phyloP scores from a whole-genome alignment of 2,329 filamentous ascomycete genomes.

The Alternaria rosae region DNA sequence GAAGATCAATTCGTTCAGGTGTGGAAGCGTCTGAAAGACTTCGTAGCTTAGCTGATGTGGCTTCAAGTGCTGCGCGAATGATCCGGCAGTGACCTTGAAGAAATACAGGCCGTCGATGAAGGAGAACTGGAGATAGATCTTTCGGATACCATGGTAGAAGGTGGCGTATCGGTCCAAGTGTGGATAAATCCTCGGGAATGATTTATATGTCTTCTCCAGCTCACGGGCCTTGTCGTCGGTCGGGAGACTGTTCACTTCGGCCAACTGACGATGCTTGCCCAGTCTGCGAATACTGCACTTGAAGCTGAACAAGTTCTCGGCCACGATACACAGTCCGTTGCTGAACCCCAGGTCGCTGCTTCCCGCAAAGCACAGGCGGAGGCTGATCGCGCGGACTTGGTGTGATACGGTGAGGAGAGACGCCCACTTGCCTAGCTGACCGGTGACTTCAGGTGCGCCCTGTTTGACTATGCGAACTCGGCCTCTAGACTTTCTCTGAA shows the following conservation, averaged over 20 bases:
- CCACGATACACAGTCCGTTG: conserved; percentile 17
- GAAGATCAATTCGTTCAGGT: conserved; percentile 30
- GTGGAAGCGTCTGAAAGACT: conserved; percentile 30
- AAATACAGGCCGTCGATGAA: conserved; percentile 34
- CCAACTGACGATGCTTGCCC: conserved; percentile 22
- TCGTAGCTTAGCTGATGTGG: conserved; percentile 14
- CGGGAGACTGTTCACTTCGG: conserved; percentile 16
- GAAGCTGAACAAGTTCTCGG: background rate
- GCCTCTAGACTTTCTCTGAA: background rate
- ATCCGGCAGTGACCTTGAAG: conserved; percentile 31
- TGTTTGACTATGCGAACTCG: background rate
- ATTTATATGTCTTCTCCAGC: conserved; percentile 22
- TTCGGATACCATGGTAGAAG: conserved; percentile 34
- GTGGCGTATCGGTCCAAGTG: conserved; percentile 34
- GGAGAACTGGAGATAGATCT: conserved; percentile 27
- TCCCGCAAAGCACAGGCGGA: conserved; percentile 31
- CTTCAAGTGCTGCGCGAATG: conserved; percentile 15
- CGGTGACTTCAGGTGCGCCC: conserved; percentile 23
- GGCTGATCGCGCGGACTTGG: conserved; percentile 30
- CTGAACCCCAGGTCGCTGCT: conserved; percentile 6
- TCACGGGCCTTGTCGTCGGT: background rate
- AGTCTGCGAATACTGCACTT: conserved; percentile 20
- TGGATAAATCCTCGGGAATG: conserved; percentile 30
- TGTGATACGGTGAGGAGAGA: conserved; percentile 29
- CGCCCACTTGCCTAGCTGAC: conserved; percentile 24